phyloP scores from a whole-genome alignment of 1,284 basidiomycete genomes.

The Melanopsichium pennsylvanicum region DNA sequence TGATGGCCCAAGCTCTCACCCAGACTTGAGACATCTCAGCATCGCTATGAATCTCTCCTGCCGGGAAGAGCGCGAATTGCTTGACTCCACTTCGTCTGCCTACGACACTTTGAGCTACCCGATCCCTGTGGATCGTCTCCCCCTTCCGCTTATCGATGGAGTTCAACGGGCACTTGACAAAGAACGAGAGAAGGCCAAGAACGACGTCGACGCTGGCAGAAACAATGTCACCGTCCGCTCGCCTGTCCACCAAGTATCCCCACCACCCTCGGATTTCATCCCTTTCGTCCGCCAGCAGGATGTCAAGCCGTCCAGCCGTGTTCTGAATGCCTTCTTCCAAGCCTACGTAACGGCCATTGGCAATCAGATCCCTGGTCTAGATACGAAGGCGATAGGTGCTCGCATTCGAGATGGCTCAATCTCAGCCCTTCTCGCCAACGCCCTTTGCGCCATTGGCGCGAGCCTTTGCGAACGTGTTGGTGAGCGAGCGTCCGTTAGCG shows the following conservation, averaged over 20 bases:
- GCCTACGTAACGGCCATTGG: constrained; percentile 19
- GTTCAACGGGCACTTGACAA: constrained; percentile 7
- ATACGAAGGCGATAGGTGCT: constrained; percentile 14
- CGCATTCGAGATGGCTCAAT: constrained; percentile 27
- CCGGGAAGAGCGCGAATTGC: constrained; percentile 16
- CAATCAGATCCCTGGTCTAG: constrained; percentile 40
- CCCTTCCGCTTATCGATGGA: constrained; percentile 12
- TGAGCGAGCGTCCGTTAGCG: background rate
- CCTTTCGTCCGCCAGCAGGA: constrained; percentile 24
- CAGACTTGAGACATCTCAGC: constrained; percentile 29
- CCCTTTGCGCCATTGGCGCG: constrained; percentile 35
- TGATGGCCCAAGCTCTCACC: background rate
- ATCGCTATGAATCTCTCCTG: constrained; percentile 21
- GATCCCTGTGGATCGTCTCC: constrained; percentile 34
- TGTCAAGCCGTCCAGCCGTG: constrained; percentile 18
- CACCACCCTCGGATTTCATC: constrained; percentile 4
- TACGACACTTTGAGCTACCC: constrained; percentile 39
- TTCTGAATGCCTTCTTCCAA: constrained; percentile 26
- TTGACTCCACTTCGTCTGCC: constrained; percentile 10
- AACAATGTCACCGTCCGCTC: no score
- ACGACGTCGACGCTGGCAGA: background rate
- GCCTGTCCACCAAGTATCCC: constrained; percentile 5
- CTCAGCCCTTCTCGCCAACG: constrained; percentile 37
- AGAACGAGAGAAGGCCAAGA: background rate
- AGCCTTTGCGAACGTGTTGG: constrained; percentile 25